phyloP scores from a whole-genome alignment of 2,329 filamentous ascomycete genomes.

The Fusarium sublunatum region DNA sequence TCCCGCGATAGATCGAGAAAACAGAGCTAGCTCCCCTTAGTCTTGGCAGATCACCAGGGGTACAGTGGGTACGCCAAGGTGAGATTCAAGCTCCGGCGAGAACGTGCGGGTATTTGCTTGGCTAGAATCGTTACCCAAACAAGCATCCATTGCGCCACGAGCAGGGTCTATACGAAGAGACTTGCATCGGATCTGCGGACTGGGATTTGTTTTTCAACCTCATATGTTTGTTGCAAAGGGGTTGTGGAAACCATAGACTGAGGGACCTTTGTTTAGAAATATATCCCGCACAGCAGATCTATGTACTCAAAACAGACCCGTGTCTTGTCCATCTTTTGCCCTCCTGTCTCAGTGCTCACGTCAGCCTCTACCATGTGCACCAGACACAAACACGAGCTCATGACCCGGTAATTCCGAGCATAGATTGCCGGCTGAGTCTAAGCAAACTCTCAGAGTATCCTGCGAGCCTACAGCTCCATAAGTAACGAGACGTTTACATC shows the following conservation, averaged over 20 bases:
- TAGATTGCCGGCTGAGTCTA: neutral
- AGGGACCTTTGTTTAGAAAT: neutral
- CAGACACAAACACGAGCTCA: neutral
- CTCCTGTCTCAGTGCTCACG: neutral
- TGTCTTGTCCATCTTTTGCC: neutral
- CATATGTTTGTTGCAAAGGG: neutral
- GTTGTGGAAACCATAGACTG: too few species aligned
- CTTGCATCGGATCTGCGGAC: conserved; percentile 28
- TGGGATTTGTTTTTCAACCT: conserved; percentile 9
- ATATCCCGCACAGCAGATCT: neutral
- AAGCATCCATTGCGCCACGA: conserved; percentile 23
- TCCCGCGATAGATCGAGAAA: conserved; percentile 5
- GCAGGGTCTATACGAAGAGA: conserved; percentile 30
- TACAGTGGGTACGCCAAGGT: conserved; percentile 5
- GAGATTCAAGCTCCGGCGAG: conserved; percentile 9
- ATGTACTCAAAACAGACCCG: neutral
- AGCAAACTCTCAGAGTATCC: neutral
- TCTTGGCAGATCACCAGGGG: conserved; percentile 20
- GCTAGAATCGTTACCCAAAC: conserved; percentile 25
- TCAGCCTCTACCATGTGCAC: neutral
- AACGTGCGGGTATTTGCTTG: conserved; percentile 29
- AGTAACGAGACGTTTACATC: conserved; percentile 6
- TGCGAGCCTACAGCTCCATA: neutral
- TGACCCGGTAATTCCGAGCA: neutral
- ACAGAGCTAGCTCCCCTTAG: conserved; percentile 14